A percentile compares a stretch with the other conserved stretches of the same genome.
phyloP scores from a whole-genome alignment of 148 eudicot genomes.

The Nepenthes gracilis region DNA sequence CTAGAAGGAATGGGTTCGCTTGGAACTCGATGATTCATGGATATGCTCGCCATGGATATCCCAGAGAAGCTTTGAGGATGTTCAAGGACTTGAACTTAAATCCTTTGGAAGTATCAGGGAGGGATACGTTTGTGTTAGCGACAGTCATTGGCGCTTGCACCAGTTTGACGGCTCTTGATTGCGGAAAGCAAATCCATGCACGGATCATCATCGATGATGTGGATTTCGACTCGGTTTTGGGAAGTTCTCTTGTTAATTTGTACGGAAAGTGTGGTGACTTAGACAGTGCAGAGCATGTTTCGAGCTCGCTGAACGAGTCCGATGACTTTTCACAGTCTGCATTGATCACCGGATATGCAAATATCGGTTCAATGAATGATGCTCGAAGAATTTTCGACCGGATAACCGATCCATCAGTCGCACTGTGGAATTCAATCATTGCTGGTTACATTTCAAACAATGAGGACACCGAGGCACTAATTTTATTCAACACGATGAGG shows the following conservation, averaged over 20 bases:
- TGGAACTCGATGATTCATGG: conserved; percentile 85
- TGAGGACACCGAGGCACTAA: conserved; percentile 33
- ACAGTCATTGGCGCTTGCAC: conserved; percentile 63
- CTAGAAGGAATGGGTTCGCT: conserved; percentile 55
- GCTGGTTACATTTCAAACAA: conserved; percentile 52
- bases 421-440: conserved; percentile 74
- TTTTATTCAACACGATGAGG: conserved; percentile 40
- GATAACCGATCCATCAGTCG: conserved; percentile 35
- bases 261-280: conserved; percentile 78
- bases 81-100: conserved; percentile 42
- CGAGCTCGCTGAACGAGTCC: conserved; percentile 25
- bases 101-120: conserved; percentile 18
- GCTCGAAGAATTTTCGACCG: conserved; percentile 47
- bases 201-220: conserved; percentile 36
- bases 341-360: conserved; percentile 71
- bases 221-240: conserved; percentile 61
- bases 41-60: conserved; percentile 42
- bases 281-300: conserved; percentile 34
- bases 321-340: conserved; percentile 84
- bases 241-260: conserved; percentile 69
- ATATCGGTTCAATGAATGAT: conserved; percentile 46
- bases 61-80: conserved; percentile 52
- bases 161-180: conserved; percentile 44
- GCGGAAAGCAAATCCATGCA: conserved; percentile 76
- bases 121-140: conserved; percentile 55